Percentiles rank a stretch among this genome's conserved stretches.
phyloP scores from a whole-genome alignment of 208 protist genomes.

The Phytomonas sp. region DNA sequence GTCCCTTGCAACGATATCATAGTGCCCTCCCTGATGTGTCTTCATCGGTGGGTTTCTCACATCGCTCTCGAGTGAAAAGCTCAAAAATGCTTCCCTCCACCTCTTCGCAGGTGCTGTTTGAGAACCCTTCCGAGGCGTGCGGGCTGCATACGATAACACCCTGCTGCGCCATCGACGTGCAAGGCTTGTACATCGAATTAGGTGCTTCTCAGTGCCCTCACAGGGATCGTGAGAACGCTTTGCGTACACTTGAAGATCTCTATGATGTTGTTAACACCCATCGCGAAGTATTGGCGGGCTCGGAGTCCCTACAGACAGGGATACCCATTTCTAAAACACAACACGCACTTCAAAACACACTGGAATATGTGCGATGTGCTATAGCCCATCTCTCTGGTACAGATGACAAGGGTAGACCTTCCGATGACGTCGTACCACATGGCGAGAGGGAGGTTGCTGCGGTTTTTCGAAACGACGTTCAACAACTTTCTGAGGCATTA shows the following conservation, averaged over 20 bases:
- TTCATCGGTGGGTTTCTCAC: no score
- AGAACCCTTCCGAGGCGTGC: slow-evolving; percentile 7
- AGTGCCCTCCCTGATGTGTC: no score
- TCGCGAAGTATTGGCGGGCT: slow-evolving; percentile 15
- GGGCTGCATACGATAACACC: no score
- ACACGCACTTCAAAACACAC: slow-evolving; percentile 13
- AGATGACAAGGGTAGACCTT: background rate
- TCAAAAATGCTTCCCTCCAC: slow-evolving; percentile 17
- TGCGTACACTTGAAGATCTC: slow-evolving; percentile 8
- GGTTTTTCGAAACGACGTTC: no score
- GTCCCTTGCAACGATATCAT: no score
- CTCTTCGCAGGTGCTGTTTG: slow-evolving; percentile 11
- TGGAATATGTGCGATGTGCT: slow-evolving; percentile 9
- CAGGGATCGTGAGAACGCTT: background rate
- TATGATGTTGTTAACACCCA: slow-evolving; percentile 12
- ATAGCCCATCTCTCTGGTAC: no score
- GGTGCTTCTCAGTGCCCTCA: background rate
- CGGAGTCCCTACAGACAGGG: slow-evolving; percentile 33
- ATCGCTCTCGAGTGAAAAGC: no score
- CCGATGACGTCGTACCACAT: no score
- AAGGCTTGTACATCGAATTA: slow-evolving; percentile 5
- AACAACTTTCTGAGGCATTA: no score
- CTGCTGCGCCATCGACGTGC: no score
- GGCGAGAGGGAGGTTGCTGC: no score
- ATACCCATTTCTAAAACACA: slow-evolving; percentile 24